These are phyloP conservation scores for Diaporthe batatas DNA, from an alignment of 2,329 filamentous ascomycete species.

Conservation along the genomic window DNA sequence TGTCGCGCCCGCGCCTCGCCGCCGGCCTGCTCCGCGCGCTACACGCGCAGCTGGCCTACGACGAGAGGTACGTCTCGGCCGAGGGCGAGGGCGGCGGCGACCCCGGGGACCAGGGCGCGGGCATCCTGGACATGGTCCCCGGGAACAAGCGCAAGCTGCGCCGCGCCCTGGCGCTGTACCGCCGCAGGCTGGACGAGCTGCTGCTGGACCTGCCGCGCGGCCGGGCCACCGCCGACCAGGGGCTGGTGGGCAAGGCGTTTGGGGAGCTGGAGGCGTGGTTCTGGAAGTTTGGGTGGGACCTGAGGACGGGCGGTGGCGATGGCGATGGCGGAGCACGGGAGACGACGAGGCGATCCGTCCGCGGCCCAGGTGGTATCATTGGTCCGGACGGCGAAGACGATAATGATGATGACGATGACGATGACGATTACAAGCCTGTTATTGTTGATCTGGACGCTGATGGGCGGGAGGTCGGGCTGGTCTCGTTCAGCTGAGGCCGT, in stretches of 20 bases:
- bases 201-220: conserved; percentile 51
- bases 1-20: conserved; percentile 59
- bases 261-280: conserved; percentile 62
- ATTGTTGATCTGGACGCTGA: conserved; percentile 66
- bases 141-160: conserved; percentile 54
- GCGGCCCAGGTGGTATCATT: not conserved
- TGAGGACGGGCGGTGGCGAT: conserved; percentile 65
- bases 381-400: conserved; percentile 61
- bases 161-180: conserved; percentile 66
- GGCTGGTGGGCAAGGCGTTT: conserved; percentile 63
- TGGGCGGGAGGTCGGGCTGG: conserved; percentile 64
- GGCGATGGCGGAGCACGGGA: conserved; percentile 59
- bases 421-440: conserved; percentile 65
- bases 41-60: conserved; percentile 68
- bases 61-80: conserved; percentile 62
- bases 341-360: conserved; percentile 59
- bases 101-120: conserved; percentile 9
- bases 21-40: conserved; percentile 63
- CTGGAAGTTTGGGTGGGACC: conserved; percentile 67
- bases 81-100: not conserved
- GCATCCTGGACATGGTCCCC: conserved; percentile 53
- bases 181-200: conserved; percentile 64
- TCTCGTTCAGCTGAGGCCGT: conserved; percentile 58
- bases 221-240: conserved; percentile 55
- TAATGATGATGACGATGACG: conserved; percentile 60